Evolutionary conservation across 352 stramenopile species (phyloP), one percentile per base, ranked within the genome.

Genomic region (Globisporangium nodosum): DNA sequence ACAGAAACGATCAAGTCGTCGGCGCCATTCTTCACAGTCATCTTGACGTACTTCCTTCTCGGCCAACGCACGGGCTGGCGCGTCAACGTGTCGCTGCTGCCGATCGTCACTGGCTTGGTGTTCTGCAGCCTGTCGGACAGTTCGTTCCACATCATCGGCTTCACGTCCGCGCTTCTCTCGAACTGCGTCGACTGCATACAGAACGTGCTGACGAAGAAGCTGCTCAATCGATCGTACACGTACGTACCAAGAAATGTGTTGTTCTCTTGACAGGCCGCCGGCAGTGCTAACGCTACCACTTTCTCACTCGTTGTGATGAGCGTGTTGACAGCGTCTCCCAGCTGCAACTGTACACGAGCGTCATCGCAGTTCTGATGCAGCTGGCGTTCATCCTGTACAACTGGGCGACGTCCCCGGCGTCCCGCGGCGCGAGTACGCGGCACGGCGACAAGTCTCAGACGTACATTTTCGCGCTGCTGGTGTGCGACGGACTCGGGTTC

Each of bases 181-280:
- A 97, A 97, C 66, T 96, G 86, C 65, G 80, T 93, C 40, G 90
- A 97, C 61, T 97, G 90, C 70, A 85, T 96, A 40, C 90, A 97
- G 63, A 97, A 97, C 62, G 90, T 97, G 9, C 71, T 97, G 60
- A 90, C 78, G 13, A 97, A 97, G 70, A 78, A 82, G 42, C 69
- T 96, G 40, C 75, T 97, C 30, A 94, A 89, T 27, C 70, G 69
- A 9, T 76, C 78, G 4, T 94, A 92, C 70, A 81, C 77, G 84
- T 93, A 80, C 54, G 76, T 72, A 50, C 31, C 27, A 12, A 11
- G 16, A 0, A 1, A 59, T 35, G 20, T 58, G 3, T 9, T 57
- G 5, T 52, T 24, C 45, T 62, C 1, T 35, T 1, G 1, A n/a
- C 24, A 13, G 11, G 9, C 4, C 24, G 24, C 8, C 15, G 0